A percentile compares a stretch with the other conserved stretches of the same genome.
Evolutionary conservation across 2,329 filamentous ascomycete species (phyloP).

Genomic region (Nothopassalora personata): DNA sequence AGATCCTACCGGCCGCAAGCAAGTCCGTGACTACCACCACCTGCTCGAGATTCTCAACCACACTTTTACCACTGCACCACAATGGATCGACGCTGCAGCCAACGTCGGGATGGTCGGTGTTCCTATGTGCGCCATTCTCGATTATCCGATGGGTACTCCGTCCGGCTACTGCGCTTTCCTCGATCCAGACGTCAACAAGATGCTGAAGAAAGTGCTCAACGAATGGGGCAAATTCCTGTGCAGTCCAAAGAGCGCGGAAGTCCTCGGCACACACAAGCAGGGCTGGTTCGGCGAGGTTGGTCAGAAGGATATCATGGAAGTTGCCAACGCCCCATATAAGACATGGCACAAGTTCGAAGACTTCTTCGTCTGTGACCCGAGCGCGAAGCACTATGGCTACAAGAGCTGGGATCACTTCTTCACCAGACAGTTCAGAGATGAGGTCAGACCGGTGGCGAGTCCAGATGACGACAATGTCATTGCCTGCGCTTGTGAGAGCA

Average conservation of each 20-base stretch:
- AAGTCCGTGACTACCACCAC: constrained; percentile 61
- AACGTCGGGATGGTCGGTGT: constrained; percentile 47
- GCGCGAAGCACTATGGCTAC: constrained; percentile 53
- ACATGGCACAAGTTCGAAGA: constrained; percentile 40
- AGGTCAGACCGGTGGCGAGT: constrained; percentile 54
- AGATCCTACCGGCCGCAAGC: constrained; percentile 57
- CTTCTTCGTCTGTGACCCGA: constrained; percentile 56
- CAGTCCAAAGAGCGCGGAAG: constrained; percentile 34
- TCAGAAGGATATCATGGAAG: constrained; percentile 34
- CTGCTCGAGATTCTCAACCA: constrained; percentile 64
- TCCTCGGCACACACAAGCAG: constrained; percentile 32
- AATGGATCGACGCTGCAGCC: constrained; percentile 37
- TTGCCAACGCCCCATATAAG: constrained; percentile 28
- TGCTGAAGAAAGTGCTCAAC: constrained; percentile 49
- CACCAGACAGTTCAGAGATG: constrained; percentile 52
- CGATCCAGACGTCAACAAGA: constrained; percentile 47
- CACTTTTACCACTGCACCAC: constrained; percentile 37
- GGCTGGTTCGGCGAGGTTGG: constrained; percentile 40
- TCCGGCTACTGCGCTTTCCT: constrained; percentile 53
- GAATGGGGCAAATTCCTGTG: constrained; percentile 41
- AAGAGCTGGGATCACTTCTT: constrained; percentile 69
- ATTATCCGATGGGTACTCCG: constrained; percentile 55
- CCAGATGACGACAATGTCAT: constrained; percentile 53
- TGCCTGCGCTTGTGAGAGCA: constrained; percentile 61
- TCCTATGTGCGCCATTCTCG: constrained; percentile 54